A percentile compares a stretch with the other conserved stretches of the same genome.
These are phyloP conservation scores for Allium cepa DNA, from an alignment of 106 monocot species.

Conservation along the genomic window DNA sequence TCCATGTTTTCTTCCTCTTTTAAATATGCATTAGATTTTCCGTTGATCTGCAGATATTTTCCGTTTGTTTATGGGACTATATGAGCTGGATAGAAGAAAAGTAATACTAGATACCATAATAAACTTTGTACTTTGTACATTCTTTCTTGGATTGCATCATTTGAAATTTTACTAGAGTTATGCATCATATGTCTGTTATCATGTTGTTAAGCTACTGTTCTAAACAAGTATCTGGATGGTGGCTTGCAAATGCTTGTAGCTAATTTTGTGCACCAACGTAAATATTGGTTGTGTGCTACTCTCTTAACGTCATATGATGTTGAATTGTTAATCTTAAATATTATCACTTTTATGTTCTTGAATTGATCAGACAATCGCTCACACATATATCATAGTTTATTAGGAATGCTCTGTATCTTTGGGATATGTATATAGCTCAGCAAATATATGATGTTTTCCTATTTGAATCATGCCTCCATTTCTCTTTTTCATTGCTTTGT, in stretches of 20 bases:
- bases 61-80: slow-evolving; percentile 46
- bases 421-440: too few species aligned
- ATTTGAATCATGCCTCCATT: too few species aligned
- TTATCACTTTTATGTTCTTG: too few species aligned
- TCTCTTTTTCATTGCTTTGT: too few species aligned
- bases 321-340: too few species aligned
- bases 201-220: slow-evolving; percentile 39
- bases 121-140: slow-evolving; percentile 39
- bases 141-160: not conserved
- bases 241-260: slow-evolving; percentile 62
- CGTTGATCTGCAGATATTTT: slow-evolving; percentile 35
- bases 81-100: slow-evolving; percentile 16
- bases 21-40: not conserved
- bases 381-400: too few species aligned
- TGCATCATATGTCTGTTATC: not conserved
- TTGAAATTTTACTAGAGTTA: not conserved
- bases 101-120: slow-evolving; percentile 42
- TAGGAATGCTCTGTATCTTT: too few species aligned
- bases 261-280: slow-evolving; percentile 21
- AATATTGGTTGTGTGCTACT: too few species aligned
- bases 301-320: too few species aligned
- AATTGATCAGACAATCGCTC: too few species aligned
- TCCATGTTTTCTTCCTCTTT: not conserved
- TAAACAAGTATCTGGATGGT: slow-evolving; percentile 45
- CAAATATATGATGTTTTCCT: too few species aligned